phyloP scores from a whole-genome alignment of 1,284 basidiomycete genomes.

The Pyrrhoderma lamaoense region DNA sequence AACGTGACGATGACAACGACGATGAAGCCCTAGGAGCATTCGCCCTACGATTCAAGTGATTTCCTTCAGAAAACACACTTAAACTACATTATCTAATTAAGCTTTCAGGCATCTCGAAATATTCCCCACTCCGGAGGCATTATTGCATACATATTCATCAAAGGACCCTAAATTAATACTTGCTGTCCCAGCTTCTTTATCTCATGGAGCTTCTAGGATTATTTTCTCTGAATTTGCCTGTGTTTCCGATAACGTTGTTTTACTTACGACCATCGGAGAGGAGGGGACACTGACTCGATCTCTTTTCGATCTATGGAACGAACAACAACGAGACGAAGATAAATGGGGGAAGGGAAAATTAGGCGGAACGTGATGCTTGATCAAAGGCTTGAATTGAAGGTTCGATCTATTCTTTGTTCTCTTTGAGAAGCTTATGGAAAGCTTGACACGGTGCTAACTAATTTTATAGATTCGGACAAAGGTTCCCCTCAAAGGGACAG shows the following conservation, averaged over 20 bases:
- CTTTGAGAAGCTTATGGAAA: background rate
- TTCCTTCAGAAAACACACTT: background rate
- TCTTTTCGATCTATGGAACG: conserved; percentile 85
- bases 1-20: conserved; percentile 57
- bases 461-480: conserved; percentile 71
- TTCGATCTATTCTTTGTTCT: conserved; percentile 28
- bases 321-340: conserved; percentile 64
- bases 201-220: conserved; percentile 84
- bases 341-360: conserved; percentile 88
- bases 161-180: conserved; percentile 90
- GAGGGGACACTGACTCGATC: conserved; percentile 73
- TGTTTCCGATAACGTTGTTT: conserved; percentile 74
- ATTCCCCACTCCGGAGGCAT: conserved; percentile 75
- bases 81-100: conserved; percentile 6
- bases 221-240: conserved; percentile 83
- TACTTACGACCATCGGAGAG: conserved; percentile 75
- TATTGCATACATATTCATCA: conserved; percentile 77
- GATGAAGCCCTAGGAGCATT: conserved; percentile 72
- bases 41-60: conserved; percentile 67
- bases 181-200: conserved; percentile 86
- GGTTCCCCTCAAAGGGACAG: conserved; percentile 78
- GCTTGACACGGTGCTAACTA: conserved; percentile 8
- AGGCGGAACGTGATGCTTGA: conserved; percentile 79
- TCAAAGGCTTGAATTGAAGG: conserved; percentile 58
- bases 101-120: conserved; percentile 75